Percentiles rank a stretch among this genome's conserved stretches.
phyloP scores from a whole-genome alignment of 805 yeast genomes.

The Nakazawaea ishiwadae region DNA sequence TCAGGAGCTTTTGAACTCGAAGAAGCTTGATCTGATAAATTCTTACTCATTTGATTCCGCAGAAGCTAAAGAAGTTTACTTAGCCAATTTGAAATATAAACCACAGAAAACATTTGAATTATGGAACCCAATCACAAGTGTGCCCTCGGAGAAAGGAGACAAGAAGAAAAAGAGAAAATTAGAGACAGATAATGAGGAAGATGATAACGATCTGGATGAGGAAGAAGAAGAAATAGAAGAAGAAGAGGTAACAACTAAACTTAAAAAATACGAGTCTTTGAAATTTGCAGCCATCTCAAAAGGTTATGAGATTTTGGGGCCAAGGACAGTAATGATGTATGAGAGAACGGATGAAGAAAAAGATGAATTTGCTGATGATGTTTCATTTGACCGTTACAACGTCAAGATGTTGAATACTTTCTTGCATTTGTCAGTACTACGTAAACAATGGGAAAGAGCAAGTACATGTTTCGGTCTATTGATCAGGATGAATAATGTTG shows the following conservation, averaged over 20 bases:
- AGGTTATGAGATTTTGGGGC: conserved; percentile 3
- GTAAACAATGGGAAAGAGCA: conserved; percentile 51
- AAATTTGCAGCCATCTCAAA: not conserved
- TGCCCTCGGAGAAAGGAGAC: not conserved
- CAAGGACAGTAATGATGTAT: not conserved
- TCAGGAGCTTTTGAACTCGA: not conserved
- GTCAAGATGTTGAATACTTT: conserved; percentile 33
- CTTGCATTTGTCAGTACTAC: conserved; percentile 43
- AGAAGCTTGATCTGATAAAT: not conserved
- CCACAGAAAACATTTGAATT: conserved; percentile 6
- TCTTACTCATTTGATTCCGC: not conserved
- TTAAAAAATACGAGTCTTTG: not conserved
- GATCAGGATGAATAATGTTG: conserved; percentile 43
- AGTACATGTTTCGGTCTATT: conserved; percentile 47
- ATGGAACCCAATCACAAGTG: conserved; percentile 3
- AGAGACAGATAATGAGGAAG: not conserved
- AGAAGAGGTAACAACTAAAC: not conserved
- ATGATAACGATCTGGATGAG: conserved; percentile 5
- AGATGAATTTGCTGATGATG: not conserved
- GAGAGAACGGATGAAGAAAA: not conserved
- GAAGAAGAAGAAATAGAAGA: conserved; percentile 1
- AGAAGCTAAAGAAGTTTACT: not conserved
- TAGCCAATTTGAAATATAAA: not conserved
- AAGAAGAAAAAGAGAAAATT: conserved; percentile 4
- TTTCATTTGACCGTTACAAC: conserved; percentile 10